A percentile compares a stretch with the other conserved stretches of the same genome.
Evolutionary conservation across 2,329 filamentous ascomycete genomes (phyloP).

Genomic region (Camptophora hylomeconis): DNA sequence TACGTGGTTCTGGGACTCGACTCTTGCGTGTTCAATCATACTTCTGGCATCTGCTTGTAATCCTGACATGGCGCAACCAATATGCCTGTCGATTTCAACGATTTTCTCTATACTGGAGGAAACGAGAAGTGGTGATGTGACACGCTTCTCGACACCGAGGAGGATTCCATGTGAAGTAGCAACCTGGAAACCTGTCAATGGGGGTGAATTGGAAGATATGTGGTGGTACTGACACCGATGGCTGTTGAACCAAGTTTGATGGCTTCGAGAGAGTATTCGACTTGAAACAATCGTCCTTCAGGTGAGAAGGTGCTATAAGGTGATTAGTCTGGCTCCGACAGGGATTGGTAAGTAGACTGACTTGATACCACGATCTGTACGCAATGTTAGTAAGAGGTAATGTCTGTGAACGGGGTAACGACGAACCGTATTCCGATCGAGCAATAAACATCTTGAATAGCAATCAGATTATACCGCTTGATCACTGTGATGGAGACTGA

Average conservation of each 20-base stretch:
- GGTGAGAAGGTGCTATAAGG: slow-evolving; percentile 84
- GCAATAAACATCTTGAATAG: slow-evolving; percentile 88
- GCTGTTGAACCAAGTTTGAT: slow-evolving; percentile 98
- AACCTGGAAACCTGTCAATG: slow-evolving; percentile 36
- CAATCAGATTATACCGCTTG: slow-evolving; percentile 1
- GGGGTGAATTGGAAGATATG: background rate
- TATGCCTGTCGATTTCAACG: slow-evolving; percentile 97
- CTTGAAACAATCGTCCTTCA: slow-evolving; percentile 98
- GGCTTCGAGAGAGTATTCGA: slow-evolving; percentile 99
- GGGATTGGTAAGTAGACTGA: slow-evolving; percentile 33
- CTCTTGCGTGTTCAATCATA: slow-evolving; percentile 96
- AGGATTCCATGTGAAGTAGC: slow-evolving; percentile 91
- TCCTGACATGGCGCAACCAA: slow-evolving; percentile 96
- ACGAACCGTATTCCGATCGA: slow-evolving; percentile 97
- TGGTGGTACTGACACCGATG: slow-evolving; percentile 56
- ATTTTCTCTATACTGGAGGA: slow-evolving; percentile 99
- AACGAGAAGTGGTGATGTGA: slow-evolving; percentile 93
- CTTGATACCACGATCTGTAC: slow-evolving; percentile 91
- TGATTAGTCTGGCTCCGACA: slow-evolving; percentile 15
- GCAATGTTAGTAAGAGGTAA: slow-evolving; percentile 24
- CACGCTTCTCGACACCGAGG: slow-evolving; percentile 96
- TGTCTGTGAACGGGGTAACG: background rate
- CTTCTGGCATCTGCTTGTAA: slow-evolving; percentile 93
- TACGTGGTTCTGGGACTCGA: slow-evolving; percentile 91
- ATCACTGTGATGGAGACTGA: too few relatives aligned